Conservation (phyloP, 2,329 filamentous ascomycete species). For the Scytalidium sp. region DNA sequence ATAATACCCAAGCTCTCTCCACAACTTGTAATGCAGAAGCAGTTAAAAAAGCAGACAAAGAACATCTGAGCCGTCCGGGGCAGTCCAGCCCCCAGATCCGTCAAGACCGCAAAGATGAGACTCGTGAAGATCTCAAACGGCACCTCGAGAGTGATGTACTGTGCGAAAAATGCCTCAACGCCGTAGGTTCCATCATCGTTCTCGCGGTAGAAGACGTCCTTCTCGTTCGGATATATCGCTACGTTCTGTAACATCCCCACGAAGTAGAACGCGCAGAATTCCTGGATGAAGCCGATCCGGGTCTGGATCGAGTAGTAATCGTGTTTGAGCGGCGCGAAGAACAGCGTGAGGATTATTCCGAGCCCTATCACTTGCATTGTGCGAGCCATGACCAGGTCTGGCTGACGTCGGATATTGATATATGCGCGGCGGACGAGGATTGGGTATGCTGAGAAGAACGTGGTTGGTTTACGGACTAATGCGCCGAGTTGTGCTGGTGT, state of each 20-base stretch:
- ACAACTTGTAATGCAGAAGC: conserved; percentile 70
- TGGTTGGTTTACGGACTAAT: conserved; percentile 59
- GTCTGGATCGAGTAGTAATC: conserved; percentile 71
- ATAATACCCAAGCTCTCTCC: conserved; percentile 76
- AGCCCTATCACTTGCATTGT: conserved; percentile 66
- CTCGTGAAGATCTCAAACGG: conserved; percentile 68
- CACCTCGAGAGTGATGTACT: conserved; percentile 68
- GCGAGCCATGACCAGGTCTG: conserved; percentile 60
- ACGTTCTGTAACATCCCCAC: conserved; percentile 80
- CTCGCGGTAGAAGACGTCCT: conserved; percentile 76
- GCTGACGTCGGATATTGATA: conserved; percentile 68
- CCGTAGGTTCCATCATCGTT: conserved; percentile 71
- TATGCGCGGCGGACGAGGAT: conserved; percentile 64
- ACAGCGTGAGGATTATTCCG: conserved; percentile 60
- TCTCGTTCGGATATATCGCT: conserved; percentile 67
- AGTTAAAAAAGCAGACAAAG: conserved; percentile 65
- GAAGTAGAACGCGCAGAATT: conserved; percentile 70
- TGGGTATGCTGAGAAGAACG: conserved; percentile 61
- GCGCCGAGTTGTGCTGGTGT: conserved; percentile 71
- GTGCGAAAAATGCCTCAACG: conserved; percentile 66
- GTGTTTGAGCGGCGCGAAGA: conserved; percentile 68
- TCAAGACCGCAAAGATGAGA: conserved; percentile 63
- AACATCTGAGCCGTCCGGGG: conserved; percentile 61
- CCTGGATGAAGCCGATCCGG: conserved; percentile 69
- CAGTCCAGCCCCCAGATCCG: conserved; percentile 62